Evolutionary conservation across 176 grass and related monocot genomes (phyloP), one percentile per base, ranked within the genome.

Genomic region (Carex pumila): DNA sequence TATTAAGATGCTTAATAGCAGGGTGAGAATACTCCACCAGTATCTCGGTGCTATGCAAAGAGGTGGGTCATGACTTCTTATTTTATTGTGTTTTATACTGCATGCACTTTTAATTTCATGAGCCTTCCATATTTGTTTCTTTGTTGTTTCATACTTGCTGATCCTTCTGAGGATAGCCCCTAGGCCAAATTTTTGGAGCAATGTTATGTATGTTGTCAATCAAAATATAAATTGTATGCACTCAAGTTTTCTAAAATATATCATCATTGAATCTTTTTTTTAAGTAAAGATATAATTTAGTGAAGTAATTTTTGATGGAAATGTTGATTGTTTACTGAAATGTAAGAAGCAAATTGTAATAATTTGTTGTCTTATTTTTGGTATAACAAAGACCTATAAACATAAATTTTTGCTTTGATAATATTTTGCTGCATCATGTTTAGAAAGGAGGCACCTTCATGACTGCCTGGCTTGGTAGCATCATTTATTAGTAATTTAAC

Each of bases 1-100:
- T 63, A 96, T 96, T 86, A 99, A 99, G 80, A 99, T 99, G 97
- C 91, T 99, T 66, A 95, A 99, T 85, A 96, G 97, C 63, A 92
- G 97, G 88, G 87, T 96, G 61, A 83, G 88, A 87, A 69, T 99
- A 85, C 89, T 99, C 76, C 91, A 99, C 85, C 93, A 99, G 81
- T 94, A 96, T 90, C 97, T 96, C 79, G 86, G 90, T 83, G 77
- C 93, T 54, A 99, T 99, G 93, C 91, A 99, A 81, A 94, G 77
- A 88, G 97, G 96, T 98, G 59, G 62, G 56, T 30, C 67, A 25
- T 55, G 55, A 8, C n/a, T 55, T 25, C 50, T 47, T 61, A 31
- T 68, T 86, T 5, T 79, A n/a, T 6, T 53, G 34, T 88, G 76
- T 84, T 59, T n/a, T 75, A 52, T 78, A 78, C 29, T 57, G 15